Evolutionary conservation across 164 flowering plant species (phyloP).

Genomic region (Vitis amurensis): DNA sequence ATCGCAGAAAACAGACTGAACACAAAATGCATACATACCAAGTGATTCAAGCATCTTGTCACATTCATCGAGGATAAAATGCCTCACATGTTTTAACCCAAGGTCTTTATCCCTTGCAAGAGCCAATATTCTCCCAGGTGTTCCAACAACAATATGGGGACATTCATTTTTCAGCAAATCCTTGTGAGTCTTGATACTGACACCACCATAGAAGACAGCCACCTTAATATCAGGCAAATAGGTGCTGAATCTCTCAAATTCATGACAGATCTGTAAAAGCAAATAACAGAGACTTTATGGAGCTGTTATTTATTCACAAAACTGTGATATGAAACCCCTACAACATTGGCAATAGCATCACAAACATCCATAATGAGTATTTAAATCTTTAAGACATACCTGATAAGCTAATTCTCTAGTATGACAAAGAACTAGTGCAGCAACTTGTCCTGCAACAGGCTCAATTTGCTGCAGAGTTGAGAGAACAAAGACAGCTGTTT

Average conservation of each 20-base stretch:
- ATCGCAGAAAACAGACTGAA: not conserved
- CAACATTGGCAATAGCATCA: no score
- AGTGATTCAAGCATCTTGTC: conserved; percentile 99
- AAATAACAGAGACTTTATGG: no score
- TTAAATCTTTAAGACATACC: conserved; percentile 35
- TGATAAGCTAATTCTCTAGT: conserved; percentile 97
- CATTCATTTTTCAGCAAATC: conserved; percentile 93
- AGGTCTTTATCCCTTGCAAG: conserved; percentile 89
- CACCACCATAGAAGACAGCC: conserved; percentile 98
- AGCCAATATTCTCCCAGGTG: conserved; percentile 91
- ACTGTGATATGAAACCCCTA: no score
- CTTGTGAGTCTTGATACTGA: conserved; percentile 78
- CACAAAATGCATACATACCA: conserved; percentile 56
- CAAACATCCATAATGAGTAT: not conserved
- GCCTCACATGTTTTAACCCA: conserved; percentile 86
- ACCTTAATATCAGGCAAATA: conserved; percentile 84
- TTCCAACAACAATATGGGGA: conserved; percentile 97
- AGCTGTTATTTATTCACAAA: no score
- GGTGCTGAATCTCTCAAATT: conserved; percentile 92
- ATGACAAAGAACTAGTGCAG: conserved; percentile 94
- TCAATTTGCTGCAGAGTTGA: conserved; percentile 93
- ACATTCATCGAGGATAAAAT: conserved; percentile 95
- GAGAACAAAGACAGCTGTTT: conserved; percentile 95
- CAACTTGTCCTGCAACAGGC: conserved; percentile 92
- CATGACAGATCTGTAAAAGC: conserved; percentile 79